Conservation (phyloP, 225 moss, liverwort and hornwort genomes). For the Ulota crispa region DNA sequence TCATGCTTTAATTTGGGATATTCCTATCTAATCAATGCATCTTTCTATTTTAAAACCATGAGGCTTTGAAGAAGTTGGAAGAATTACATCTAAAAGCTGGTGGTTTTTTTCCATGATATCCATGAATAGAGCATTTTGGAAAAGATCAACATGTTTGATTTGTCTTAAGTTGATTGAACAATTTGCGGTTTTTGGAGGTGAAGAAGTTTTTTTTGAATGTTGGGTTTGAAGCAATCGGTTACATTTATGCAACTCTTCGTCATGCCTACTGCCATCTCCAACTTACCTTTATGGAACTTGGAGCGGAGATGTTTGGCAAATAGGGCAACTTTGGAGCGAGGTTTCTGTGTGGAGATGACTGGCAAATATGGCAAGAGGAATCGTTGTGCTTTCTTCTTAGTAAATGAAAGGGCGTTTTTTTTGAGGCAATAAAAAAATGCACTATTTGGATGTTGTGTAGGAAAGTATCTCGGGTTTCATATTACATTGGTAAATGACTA, state of each 20-base stretch:
- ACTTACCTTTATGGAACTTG: neutral
- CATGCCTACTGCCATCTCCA: slow-evolving; percentile 45
- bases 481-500: too few species aligned
- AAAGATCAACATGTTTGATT: neutral
- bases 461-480: too few species aligned
- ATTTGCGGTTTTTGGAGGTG: neutral
- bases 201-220: neutral
- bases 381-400: too few species aligned
- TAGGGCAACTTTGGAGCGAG: too few species aligned
- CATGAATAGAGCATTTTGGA: neutral
- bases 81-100: neutral
- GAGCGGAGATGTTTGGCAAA: too few species aligned
- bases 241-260: slow-evolving; percentile 33
- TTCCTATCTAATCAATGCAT: neutral
- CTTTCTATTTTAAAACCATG: neutral
- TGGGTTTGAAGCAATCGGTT: slow-evolving; percentile 30
- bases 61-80: neutral
- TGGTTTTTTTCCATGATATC: neutral
- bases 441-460: too few species aligned
- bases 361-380: too few species aligned
- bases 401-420: neutral
- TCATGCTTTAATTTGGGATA: slow-evolving; percentile 1
- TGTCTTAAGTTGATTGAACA: neutral
- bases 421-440: too few species aligned
- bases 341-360: too few species aligned